These are phyloP conservation scores for Penicillium pancosmium DNA, from an alignment of 495 filamentous ascomycete species.

Conservation along the genomic window DNA sequence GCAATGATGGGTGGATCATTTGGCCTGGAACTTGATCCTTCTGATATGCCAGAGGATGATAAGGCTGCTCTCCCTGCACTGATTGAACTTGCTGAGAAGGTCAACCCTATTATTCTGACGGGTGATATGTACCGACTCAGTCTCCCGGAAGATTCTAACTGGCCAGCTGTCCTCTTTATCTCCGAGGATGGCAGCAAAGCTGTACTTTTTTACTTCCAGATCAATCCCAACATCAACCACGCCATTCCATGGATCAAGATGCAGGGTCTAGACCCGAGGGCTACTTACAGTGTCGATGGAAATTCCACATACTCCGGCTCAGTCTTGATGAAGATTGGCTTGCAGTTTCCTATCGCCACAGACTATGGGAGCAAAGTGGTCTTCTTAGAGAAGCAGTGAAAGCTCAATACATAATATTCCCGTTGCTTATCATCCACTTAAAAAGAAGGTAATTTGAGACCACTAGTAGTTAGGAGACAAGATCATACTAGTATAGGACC, in stretches of 20 bases:
- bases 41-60: conserved; percentile 43
- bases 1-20: conserved; percentile 63
- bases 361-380: conserved; percentile 49
- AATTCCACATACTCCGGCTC: conserved; percentile 45
- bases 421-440: too few relatives aligned
- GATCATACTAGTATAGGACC: too few relatives aligned
- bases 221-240: conserved; percentile 45
- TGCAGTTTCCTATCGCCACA: conserved; percentile 39
- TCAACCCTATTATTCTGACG: conserved; percentile 53
- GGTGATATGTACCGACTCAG: conserved; percentile 55
- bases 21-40: conserved; percentile 56
- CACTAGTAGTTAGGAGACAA: too few relatives aligned
- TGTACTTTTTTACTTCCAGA: conserved; percentile 55
- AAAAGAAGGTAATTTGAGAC: too few relatives aligned
- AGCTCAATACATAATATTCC: background rate
- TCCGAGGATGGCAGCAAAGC: conserved; percentile 41
- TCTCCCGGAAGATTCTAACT: conserved; percentile 55
- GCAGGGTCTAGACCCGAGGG: conserved; percentile 47
- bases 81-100: conserved; percentile 48
- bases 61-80: conserved; percentile 47
- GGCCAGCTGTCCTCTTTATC: conserved; percentile 57
- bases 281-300: conserved; percentile 45
- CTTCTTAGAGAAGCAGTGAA: conserved; percentile 39
- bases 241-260: conserved; percentile 45
- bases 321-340: conserved; percentile 53